A percentile compares a stretch with the other conserved stretches of the same genome.
These are phyloP conservation scores for Candida tibetensis DNA, from an alignment of 805 yeast species.

Conservation along the genomic window DNA sequence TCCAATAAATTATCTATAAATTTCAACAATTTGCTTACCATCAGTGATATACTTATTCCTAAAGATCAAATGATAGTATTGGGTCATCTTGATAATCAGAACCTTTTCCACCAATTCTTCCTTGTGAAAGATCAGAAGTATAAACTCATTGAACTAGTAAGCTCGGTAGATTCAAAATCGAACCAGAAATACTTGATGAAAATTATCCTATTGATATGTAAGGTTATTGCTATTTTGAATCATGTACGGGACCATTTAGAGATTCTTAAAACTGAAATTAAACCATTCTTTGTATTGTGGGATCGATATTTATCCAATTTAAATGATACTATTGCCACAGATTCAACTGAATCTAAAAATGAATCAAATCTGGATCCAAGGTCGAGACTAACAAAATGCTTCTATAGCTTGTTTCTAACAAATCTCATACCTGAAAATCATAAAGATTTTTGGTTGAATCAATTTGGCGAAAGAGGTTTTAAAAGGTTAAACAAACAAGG, in stretches of 20 bases:
- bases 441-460: conserved; percentile 60
- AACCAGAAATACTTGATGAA: conserved; percentile 17
- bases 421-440: conserved; percentile 51
- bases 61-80: conserved; percentile 10
- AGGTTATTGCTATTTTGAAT: conserved; percentile 23
- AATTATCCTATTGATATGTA: conserved; percentile 23
- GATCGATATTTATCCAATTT: conserved; percentile 36
- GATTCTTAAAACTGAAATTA: conserved; percentile 19
- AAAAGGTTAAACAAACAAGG: conserved; percentile 55
- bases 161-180: conserved; percentile 9
- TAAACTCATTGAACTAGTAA: conserved; percentile 14
- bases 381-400: conserved; percentile 15
- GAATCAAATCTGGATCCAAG: not conserved
- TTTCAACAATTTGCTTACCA: conserved; percentile 30
- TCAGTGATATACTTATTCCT: conserved; percentile 24
- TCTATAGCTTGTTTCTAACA: conserved; percentile 50
- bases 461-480: conserved; percentile 64
- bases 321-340: conserved; percentile 20
- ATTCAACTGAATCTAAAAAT: no score
- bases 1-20: conserved; percentile 24
- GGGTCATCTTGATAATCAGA: conserved; percentile 19
- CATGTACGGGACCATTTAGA: conserved; percentile 22
- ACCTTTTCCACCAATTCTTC: conserved; percentile 28
- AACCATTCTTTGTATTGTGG: conserved; percentile 22
- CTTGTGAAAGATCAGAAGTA: conserved; percentile 16